Evolutionary conservation across 768 basidiomycete genomes (phyloP).

Genomic region (Collybia nuda): DNA sequence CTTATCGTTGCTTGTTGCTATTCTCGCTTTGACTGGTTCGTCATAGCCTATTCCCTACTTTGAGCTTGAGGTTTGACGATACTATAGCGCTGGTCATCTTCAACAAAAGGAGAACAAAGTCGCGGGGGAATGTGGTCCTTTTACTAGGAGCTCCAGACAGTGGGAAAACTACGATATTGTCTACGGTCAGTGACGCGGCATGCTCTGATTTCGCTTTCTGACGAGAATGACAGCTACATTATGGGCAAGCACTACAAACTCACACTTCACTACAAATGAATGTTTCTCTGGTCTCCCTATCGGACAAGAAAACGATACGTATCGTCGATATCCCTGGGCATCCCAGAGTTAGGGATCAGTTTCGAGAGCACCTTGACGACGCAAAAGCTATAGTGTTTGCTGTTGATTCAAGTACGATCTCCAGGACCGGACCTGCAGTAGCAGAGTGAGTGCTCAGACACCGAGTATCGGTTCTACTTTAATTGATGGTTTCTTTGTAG

Average conservation of each 20-base stretch:
- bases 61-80: constrained; percentile 1
- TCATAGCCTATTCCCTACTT: background rate
- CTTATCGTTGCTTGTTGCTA: constrained; percentile 11
- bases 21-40: constrained; percentile 9
- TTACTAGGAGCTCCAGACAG: constrained; percentile 76
- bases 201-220: background rate
- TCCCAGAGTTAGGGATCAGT: constrained; percentile 74
- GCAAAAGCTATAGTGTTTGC: constrained; percentile 75
- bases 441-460: constrained; percentile 65
- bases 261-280: constrained; percentile 82
- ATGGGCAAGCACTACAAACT: constrained; percentile 61
- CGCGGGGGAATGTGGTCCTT: constrained; percentile 61
- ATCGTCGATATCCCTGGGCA: constrained; percentile 85
- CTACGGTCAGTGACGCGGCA: constrained; percentile 48
- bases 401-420: constrained; percentile 76
- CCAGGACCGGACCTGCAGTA: constrained; percentile 69
- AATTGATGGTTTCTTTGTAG: constrained; percentile 33
- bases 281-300: constrained; percentile 44
- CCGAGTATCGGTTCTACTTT: background rate
- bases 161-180: constrained; percentile 80
- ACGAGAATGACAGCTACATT: constrained; percentile 52
- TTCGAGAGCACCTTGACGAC: constrained; percentile 59
- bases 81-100: constrained; percentile 43
- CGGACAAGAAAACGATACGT: constrained; percentile 44
- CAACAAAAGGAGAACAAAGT: constrained; percentile 39